phyloP scores from a whole-genome alignment of 164 flowering plant species.

The Vitis amurensis region DNA sequence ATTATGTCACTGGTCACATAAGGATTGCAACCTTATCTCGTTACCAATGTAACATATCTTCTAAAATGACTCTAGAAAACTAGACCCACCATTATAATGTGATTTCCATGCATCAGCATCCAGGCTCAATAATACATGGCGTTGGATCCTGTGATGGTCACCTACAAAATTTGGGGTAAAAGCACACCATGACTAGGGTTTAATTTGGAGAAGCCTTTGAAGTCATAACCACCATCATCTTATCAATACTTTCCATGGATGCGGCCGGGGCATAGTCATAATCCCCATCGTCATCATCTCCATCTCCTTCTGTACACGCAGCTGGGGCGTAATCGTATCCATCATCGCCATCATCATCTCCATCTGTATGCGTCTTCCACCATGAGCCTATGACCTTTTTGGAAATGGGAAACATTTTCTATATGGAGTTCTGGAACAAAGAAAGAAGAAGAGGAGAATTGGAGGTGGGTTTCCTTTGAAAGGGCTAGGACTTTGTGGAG shows the following conservation, averaged over 20 bases:
- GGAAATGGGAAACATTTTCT: constrained; percentile 16
- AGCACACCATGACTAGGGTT: background rate
- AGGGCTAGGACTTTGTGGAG: background rate
- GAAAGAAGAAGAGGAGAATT: background rate
- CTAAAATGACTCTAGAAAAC: background rate
- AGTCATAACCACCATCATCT: constrained; percentile 17
- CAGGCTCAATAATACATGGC: too few relatives aligned
- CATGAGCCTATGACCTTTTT: background rate
- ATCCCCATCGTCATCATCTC: constrained; percentile 11
- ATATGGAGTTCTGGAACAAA: background rate
- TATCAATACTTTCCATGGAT: constrained; percentile 12
- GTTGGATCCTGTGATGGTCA: too few relatives aligned
- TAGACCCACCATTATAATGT: background rate
- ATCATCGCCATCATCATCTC: background rate
- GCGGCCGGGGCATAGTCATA: constrained; percentile 21
- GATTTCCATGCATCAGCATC: too few relatives aligned
- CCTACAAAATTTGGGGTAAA: background rate
- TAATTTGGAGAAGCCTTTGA: background rate
- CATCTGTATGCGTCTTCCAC: constrained; percentile 20
- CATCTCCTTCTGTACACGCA: background rate
- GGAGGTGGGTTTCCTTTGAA: background rate
- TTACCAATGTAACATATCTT: too few relatives aligned
- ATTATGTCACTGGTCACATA: too few relatives aligned
- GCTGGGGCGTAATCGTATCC: constrained; percentile 10
- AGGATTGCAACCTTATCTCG: too few relatives aligned